Evolutionary conservation across 2,329 filamentous ascomycete genomes (phyloP).

Genomic region (Penicillium sclerotiorum): DNA sequence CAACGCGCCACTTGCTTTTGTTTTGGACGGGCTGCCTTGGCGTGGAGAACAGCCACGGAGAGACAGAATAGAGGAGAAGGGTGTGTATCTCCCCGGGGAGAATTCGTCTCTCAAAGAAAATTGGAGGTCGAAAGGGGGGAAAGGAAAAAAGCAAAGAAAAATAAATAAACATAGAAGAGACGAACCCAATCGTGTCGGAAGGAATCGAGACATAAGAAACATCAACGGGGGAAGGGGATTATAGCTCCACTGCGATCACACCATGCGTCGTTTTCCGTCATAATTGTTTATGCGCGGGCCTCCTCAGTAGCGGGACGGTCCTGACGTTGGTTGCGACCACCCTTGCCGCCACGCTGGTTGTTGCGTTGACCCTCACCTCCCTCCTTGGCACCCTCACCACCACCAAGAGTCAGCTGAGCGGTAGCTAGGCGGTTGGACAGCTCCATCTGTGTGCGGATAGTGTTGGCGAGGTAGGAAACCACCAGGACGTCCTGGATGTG

Average conservation of each 20-base stretch:
- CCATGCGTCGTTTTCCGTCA: slow-evolving; percentile 27
- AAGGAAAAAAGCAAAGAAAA: slow-evolving; percentile 19
- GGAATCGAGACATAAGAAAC: slow-evolving; percentile 22
- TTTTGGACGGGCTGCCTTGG: slow-evolving; percentile 6
- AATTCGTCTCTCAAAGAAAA: slow-evolving; percentile 21
- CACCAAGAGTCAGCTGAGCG: slow-evolving; percentile 65
- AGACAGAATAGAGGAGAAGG: slow-evolving; percentile 15
- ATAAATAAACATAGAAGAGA: slow-evolving; percentile 23
- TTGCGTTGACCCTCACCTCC: slow-evolving; percentile 36
- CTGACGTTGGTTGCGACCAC: slow-evolving; percentile 44
- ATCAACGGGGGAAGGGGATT: slow-evolving; percentile 19
- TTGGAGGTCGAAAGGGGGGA: slow-evolving; percentile 15
- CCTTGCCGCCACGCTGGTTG: slow-evolving; percentile 45
- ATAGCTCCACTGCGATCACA: slow-evolving; percentile 22
- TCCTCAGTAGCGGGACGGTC: slow-evolving; percentile 40
- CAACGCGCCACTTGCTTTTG: slow-evolving; percentile 38
- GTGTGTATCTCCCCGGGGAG: slow-evolving; percentile 3
- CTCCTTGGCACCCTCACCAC: slow-evolving; percentile 45
- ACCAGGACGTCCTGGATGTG: slow-evolving; percentile 99
- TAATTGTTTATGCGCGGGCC: slow-evolving; percentile 36
- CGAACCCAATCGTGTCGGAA: slow-evolving; percentile 20
- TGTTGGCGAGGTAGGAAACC: slow-evolving; percentile 97
- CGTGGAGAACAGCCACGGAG: slow-evolving; percentile 8
- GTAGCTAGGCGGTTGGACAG: slow-evolving; percentile 92
- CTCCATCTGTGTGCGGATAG: slow-evolving; percentile 98